phyloP scores from a whole-genome alignment of 2,329 filamentous ascomycete species.

The Emmonsiellopsis sp. region DNA sequence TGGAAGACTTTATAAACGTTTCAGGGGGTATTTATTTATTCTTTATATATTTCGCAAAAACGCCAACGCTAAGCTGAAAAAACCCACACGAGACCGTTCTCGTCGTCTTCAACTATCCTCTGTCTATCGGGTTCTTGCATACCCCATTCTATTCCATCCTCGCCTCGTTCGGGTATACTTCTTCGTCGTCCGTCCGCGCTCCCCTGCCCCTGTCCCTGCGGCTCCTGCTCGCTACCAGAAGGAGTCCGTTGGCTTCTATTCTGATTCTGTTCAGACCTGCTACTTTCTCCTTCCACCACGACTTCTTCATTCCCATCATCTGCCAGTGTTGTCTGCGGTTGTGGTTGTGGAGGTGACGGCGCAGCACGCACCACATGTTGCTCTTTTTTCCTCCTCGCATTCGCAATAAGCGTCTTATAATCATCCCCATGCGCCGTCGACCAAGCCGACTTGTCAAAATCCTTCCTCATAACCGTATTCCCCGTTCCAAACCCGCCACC shows the following conservation, averaged over 20 bases:
- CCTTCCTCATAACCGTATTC: conserved; percentile 65
- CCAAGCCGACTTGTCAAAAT: conserved; percentile 77
- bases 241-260: not conserved
- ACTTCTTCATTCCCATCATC: not conserved
- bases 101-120: not conserved
- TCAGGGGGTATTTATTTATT: not conserved
- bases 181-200: not conserved
- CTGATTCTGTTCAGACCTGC: no score
- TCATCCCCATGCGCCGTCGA: conserved; percentile 61
- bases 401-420: conserved; percentile 72
- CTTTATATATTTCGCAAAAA: not conserved
- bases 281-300: not conserved
- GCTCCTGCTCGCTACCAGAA: not conserved
- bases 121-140: conserved; percentile 41
- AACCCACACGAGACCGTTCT: not conserved
- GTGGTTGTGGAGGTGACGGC: no score
- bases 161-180: conserved; percentile 7
- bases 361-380: not conserved
- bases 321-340: conserved; percentile 4
- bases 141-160: conserved; percentile 26
- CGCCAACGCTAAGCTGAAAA: not conserved
- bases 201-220: not conserved
- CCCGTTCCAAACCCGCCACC: conserved; percentile 12
- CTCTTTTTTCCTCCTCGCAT: conserved; percentile 51
- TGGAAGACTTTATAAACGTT: not conserved